phyloP scores from a whole-genome alignment of 306 rosid genomes.

The Trifolium dubium region DNA sequence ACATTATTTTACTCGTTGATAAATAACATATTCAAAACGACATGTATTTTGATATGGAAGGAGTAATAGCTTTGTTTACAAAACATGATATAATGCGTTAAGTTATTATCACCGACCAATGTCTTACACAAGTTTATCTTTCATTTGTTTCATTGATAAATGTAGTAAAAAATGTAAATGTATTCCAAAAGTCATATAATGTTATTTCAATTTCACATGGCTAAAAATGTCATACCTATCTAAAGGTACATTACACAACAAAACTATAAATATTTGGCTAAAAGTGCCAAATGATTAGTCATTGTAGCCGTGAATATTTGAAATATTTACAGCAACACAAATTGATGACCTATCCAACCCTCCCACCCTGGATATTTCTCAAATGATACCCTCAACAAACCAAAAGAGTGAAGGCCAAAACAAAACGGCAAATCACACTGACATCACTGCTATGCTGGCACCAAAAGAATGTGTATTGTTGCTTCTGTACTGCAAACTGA shows the following conservation, averaged over 20 bases:
- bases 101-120: no score
- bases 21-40: no score
- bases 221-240: conserved; percentile 9
- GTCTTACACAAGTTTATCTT: no score
- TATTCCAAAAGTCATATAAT: conserved; percentile 1
- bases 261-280: neutral
- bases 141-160: neutral
- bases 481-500: neutral
- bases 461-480: neutral
- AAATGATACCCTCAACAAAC: conserved; percentile 36
- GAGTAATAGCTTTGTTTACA: neutral
- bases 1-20: no score
- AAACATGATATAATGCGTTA: no score
- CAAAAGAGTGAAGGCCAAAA: conserved; percentile 13
- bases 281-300: conserved; percentile 25
- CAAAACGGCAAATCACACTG: conserved; percentile 31
- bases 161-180: neutral
- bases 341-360: conserved; percentile 18
- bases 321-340: conserved; percentile 59
- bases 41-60: no score
- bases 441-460: conserved; percentile 33
- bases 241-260: conserved; percentile 10
- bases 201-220: neutral
- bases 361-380: conserved; percentile 39
- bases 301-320: conserved; percentile 30